Base-by-base conservation (phyloP, 2,329 filamentous ascomycete genomes). In the Gaeumannomyces sp. region DNA sequence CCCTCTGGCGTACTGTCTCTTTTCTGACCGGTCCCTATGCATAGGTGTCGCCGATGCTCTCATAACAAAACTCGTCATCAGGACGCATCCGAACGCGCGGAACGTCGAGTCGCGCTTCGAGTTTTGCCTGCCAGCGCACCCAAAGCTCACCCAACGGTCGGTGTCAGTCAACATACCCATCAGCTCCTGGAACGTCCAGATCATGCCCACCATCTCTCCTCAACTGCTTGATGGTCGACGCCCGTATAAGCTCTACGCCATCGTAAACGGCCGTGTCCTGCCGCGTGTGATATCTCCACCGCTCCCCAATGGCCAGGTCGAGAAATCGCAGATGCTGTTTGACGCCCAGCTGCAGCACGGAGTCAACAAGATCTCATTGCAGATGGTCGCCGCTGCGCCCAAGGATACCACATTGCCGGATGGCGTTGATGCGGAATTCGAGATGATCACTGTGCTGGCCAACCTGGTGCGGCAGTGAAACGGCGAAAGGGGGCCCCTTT, bases 281-380 rank as follows among this genome's bases (percentile, higher is more conserved):
- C 80, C 78, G 59, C 80, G 73, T 76, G 59, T 76, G 50, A 65
- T 68, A 38, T 83, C 84, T 67, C 61, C 61, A 25, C 11, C 61
- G 14, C 80, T 83, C 29, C 81, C 84, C 3, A 82, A 85, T 28
- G 85, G 86, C 63, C 76, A 78, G 28, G 77, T 83, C 59, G 80
- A 83, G 69, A 81, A 76, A 60, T 80, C 81, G 66, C 86, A 86
- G 67, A 87, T 89, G n/a, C 78, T 90, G 0, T 97, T 92, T 70
- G 93, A 97, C 70, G 83, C 88, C 10, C 85, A 85, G 63, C 78
- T 97, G 33, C 82, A 85, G 31, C 83, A 85, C 1, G 92, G 92
- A 8, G 83, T 92, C 62, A 96, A 95, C 70, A 84, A 88, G 60
- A 84, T 97, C 62, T 89, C 93, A 70, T 82, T 96, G 10, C 90